Evolutionary conservation across 139 green algal genomes (phyloP).

Genomic region (Chlamydomonas sphaeroides): DNA sequence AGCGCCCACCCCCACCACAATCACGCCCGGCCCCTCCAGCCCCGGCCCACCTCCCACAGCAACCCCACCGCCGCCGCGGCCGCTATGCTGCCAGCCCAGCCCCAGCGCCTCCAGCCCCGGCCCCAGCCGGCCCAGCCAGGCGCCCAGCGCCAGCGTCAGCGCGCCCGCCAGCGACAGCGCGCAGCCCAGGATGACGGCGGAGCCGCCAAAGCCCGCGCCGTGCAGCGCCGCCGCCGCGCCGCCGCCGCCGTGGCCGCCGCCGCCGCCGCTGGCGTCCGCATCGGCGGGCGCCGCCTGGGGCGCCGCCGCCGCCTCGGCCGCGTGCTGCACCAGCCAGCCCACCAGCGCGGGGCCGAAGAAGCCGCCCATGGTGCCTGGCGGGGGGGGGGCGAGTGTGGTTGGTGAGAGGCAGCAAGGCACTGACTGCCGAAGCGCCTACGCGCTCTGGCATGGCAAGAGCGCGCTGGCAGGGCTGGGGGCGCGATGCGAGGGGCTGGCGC

Average conservation of each 20-base stretch:
- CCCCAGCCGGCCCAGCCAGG: neutral
- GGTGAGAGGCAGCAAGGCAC: neutral
- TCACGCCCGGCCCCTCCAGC: no score
- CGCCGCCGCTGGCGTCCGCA: no score
- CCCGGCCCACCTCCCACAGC: no score
- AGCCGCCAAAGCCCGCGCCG: slow-evolving; percentile 16
- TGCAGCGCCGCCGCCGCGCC: neutral
- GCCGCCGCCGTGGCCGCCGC: neutral
- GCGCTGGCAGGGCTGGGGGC: neutral
- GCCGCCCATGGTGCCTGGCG: slow-evolving; percentile 17
- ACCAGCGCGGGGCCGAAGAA: slow-evolving; percentile 37
- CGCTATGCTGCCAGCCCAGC: no score
- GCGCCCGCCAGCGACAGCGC: neutral
- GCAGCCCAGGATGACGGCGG: slow-evolving; percentile 15
- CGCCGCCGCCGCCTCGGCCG: neutral
- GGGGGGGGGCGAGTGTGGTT: neutral
- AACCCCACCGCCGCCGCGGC: no score
- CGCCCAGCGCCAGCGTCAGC: slow-evolving; percentile 23
- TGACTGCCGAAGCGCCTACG: neutral
- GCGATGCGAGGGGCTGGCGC: neutral
- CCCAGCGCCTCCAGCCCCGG: neutral
- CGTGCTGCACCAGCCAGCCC: slow-evolving; percentile 18
- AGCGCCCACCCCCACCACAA: no score
- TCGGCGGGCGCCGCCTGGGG: no score
- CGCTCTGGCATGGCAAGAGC: neutral